Evolutionary conservation across 805 yeast species (phyloP), one percentile per base, ranked within the genome.

Genomic region (Priceomyces melissophilus): DNA sequence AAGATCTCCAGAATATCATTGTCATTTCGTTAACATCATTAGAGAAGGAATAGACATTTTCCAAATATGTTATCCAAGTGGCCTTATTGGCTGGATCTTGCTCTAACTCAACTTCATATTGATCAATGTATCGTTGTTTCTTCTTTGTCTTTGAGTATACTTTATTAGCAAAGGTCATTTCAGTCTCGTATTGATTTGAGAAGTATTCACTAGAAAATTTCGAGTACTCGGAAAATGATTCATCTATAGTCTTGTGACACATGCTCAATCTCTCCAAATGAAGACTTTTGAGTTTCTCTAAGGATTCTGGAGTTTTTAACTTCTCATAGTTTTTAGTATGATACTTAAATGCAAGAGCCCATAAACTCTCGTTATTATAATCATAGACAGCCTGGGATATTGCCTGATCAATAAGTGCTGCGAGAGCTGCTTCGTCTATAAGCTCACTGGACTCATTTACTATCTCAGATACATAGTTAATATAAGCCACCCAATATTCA

Each of bases 221-320:
- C 1, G 81, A 76, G 33, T 61, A 67, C 1, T 56, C 55, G 8
- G 60, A 52, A 47, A 61, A 70, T 0, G 79, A 67, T 0, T 64
- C 61, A 3, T 71, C 73, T 6, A 76, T 40, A 2, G 55, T 48
- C 1, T 49, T 41, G 52, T 75, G 80, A 0, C 81, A 81, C 8
- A 51, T 46, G 1, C 48, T 30, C 4, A 79, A 50, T 30, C 76
- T 53, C 20, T 57, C 48, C 3, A 61, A 38, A 51, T 63, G 58
- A 4, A 62, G 35, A 6, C 42, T 44, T 31, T 57, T 50, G 4
- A 60, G 29, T 12, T 35, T 35, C 11, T 54, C 54, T 29, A 58
- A 45, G n/a, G 47, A 40, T 1, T 44, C 50, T 36, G 43, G 43
- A 8, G 36, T 34, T 6, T 38, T 32, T 1, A 47, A 11, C 4